Evolutionary conservation across 2,329 filamentous ascomycete genomes (phyloP).

Genomic region (Leptosphaerulina australis): DNA sequence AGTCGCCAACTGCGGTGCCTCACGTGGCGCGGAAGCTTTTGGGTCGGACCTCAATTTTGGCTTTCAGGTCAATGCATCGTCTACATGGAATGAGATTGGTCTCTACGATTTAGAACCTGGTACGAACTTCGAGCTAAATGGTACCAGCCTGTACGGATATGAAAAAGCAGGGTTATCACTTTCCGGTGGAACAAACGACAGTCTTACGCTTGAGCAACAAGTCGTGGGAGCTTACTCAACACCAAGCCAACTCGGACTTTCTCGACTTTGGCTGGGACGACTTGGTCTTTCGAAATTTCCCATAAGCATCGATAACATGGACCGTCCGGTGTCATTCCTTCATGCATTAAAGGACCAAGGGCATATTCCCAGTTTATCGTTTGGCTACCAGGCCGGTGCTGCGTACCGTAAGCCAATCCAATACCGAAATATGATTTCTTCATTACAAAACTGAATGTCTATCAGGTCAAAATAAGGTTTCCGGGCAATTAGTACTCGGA

Average conservation of each 20-base stretch:
- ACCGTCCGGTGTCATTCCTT: constrained; percentile 56
- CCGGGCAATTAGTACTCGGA: constrained; percentile 65
- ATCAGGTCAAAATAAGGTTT: constrained; percentile 42
- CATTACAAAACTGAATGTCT: constrained; percentile 9
- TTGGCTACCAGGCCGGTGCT: constrained; percentile 76
- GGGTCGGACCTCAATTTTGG: background rate
- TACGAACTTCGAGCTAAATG: constrained; percentile 61
- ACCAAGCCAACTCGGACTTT: constrained; percentile 50
- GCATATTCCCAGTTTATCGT: constrained; percentile 72
- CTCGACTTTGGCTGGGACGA: constrained; percentile 53
- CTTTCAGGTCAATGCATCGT: background rate
- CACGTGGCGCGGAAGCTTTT: background rate
- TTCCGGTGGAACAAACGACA: constrained; percentile 47
- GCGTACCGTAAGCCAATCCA: constrained; percentile 63
- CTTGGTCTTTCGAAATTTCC: constrained; percentile 53
- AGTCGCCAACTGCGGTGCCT: background rate
- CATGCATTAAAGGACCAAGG: constrained; percentile 59
- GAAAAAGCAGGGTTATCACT: constrained; percentile 51
- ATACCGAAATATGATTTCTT: background rate
- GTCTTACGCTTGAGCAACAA: background rate
- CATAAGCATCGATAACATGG: background rate
- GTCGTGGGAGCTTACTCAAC: constrained; percentile 38
- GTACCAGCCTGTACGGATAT: constrained; percentile 70
- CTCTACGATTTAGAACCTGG: constrained; percentile 65
- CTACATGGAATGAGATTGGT: constrained; percentile 64